Conservation (phyloP, 345 rosid species). For the Brassica nigra region DNA sequence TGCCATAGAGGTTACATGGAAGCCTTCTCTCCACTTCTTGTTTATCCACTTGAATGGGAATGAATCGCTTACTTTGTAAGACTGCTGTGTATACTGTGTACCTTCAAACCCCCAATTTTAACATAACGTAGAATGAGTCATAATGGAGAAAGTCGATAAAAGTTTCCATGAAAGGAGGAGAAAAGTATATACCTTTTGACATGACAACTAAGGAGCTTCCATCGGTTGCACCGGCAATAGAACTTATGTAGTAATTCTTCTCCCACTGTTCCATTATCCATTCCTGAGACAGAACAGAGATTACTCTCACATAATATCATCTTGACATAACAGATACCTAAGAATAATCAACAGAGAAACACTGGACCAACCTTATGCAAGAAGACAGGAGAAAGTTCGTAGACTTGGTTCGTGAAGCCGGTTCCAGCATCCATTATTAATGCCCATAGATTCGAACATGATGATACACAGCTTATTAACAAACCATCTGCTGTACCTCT, state of each 20-base stretch:
- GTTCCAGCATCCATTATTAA: constrained; percentile 98
- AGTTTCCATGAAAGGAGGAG: neutral
- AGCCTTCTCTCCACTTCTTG: constrained; percentile 99
- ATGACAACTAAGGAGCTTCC: constrained; percentile 96
- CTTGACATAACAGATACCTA: constrained; percentile 5
- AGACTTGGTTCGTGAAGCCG: constrained; percentile 82
- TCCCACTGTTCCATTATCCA: constrained; percentile 99
- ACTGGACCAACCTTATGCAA: constrained; percentile 66
- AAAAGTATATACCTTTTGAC: constrained; percentile 78
- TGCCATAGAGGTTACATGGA: constrained; percentile 96
- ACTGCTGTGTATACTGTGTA: constrained; percentile 86
- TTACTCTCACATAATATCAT: constrained; percentile 10
- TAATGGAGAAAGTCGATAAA: neutral
- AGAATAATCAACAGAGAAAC: constrained; percentile 13
- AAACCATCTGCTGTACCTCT: constrained; percentile 97
- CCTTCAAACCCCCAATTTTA: constrained; percentile 51
- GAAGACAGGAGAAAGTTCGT: constrained; percentile 78
- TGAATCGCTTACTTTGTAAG: constrained; percentile 93
- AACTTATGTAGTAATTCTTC: constrained; percentile 87
- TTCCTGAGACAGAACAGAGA: constrained; percentile 55
- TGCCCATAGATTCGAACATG: constrained; percentile 95
- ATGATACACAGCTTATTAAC: constrained; percentile 86
- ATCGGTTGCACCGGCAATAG: constrained; percentile 86
- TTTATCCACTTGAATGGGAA: constrained; percentile 98
- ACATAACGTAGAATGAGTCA: neutral